phyloP scores from a whole-genome alignment of 208 protist species.

The Leptomonas seymouri region DNA sequence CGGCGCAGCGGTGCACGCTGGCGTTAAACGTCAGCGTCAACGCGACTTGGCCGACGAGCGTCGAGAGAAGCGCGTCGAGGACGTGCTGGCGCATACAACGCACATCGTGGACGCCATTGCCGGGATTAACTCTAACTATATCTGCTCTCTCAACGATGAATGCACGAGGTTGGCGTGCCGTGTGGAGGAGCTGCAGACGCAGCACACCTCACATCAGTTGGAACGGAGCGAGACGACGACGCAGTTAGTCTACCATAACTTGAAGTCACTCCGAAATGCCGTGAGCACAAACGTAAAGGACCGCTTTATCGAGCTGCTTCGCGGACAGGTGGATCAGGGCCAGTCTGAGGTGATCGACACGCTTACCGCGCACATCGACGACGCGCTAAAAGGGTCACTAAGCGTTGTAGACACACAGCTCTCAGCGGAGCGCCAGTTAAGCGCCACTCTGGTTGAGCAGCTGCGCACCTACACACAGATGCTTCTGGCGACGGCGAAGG shows the following conservation, averaged over 20 bases:
- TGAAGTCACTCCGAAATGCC: constrained; percentile 13
- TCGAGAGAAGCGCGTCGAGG: constrained; percentile 31
- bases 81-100: constrained; percentile 33
- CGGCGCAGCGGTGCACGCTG: background rate
- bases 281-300: constrained; percentile 23
- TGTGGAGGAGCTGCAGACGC: constrained; percentile 17
- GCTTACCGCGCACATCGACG: constrained; percentile 22
- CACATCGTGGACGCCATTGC: constrained; percentile 32
- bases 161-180: constrained; percentile 2
- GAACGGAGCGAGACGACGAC: constrained; percentile 14
- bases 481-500: constrained; percentile 33
- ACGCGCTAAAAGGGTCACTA: constrained; percentile 21
- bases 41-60: constrained; percentile 22
- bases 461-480: constrained; percentile 42
- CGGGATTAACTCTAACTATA: constrained; percentile 26
- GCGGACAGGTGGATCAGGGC: constrained; percentile 18
- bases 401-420: constrained; percentile 32
- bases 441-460: constrained; percentile 41
- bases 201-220: constrained; percentile 1
- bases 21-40: constrained; percentile 24
- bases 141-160: constrained; percentile 25
- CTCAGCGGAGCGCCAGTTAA: constrained; percentile 44
- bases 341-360: constrained; percentile 15
- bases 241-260: constrained; percentile 4
- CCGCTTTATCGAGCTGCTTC: constrained; percentile 15